Evolutionary conservation across 164 flowering plant genomes (phyloP).

Genomic region (Kingdonia uniflora): DNA sequence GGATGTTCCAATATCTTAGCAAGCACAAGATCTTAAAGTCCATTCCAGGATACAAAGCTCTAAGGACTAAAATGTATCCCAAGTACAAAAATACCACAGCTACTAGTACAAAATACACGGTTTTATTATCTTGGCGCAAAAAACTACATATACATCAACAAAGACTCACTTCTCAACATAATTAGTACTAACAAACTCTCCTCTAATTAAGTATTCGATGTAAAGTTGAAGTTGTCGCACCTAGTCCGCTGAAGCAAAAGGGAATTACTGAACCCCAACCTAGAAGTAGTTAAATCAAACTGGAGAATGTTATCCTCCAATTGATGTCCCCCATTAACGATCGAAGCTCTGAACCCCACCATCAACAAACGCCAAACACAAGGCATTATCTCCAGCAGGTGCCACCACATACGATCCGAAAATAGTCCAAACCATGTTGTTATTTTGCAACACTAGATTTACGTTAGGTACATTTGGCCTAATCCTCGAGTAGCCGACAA

Average conservation of each 20-base stretch:
- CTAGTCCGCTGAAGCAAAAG: conserved; percentile 5
- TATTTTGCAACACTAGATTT: conserved; percentile 11
- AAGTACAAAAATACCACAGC: no score
- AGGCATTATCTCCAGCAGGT: background rate
- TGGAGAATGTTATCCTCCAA: conserved; percentile 15
- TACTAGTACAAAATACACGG: no score
- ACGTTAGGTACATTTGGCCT: conserved; percentile 11
- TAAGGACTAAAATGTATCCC: no score
- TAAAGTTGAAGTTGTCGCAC: conserved; percentile 13
- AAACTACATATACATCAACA: no score
- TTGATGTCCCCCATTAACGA: conserved; percentile 12
- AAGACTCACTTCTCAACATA: no score
- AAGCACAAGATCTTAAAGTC: no score
- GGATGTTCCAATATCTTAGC: no score
- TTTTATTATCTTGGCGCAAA: no score
- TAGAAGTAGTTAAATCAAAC: conserved; percentile 13
- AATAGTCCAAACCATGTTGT: conserved; percentile 8
- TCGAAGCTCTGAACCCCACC: conserved; percentile 10
- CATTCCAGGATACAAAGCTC: no score
- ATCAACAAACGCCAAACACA: conserved; percentile 14
- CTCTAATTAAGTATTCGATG: conserved; percentile 6
- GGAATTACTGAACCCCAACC: conserved; percentile 13
- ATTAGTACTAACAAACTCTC: no score
- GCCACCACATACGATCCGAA: conserved; percentile 5
- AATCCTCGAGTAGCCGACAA: background rate